These are phyloP conservation scores for Perkinsus olseni DNA, from an alignment of 169 alveolate genomes.

Conservation along the genomic window DNA sequence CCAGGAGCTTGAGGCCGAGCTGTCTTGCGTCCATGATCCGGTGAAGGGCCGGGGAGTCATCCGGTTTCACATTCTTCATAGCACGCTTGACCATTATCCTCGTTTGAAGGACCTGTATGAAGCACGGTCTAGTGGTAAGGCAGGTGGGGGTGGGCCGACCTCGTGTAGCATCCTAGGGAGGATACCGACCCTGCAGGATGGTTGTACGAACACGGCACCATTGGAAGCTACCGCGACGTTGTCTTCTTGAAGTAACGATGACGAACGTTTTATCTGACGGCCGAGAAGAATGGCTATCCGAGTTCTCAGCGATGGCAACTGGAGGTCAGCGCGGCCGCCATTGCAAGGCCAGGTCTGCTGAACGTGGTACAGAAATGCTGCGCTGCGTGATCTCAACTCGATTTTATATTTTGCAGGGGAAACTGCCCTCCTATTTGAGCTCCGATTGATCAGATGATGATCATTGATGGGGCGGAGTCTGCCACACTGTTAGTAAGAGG, in stretches of 20 bases:
- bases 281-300: background rate
- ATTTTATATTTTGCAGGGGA: too few relatives aligned
- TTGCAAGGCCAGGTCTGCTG: too few relatives aligned
- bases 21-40: slow-evolving; percentile 81
- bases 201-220: slow-evolving; percentile 28
- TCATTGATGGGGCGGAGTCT: too few relatives aligned
- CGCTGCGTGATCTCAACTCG: too few relatives aligned
- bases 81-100: slow-evolving; percentile 46
- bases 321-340: too few relatives aligned
- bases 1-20: slow-evolving; percentile 84
- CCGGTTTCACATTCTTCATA: slow-evolving; percentile 27
- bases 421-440: too few relatives aligned
- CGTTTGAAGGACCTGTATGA: slow-evolving; percentile 19
- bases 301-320: too few relatives aligned
- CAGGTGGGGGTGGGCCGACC: slow-evolving; percentile 15
- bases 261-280: background rate
- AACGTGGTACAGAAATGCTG: too few relatives aligned
- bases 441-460: too few relatives aligned
- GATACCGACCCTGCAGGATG: slow-evolving; percentile 50
- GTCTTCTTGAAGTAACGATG: background rate
- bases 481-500: too few relatives aligned
- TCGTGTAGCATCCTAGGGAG: slow-evolving; percentile 79
- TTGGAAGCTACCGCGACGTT: slow-evolving; percentile 21
- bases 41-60: slow-evolving; percentile 57
- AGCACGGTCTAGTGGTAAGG: background rate